Evolutionary conservation across 2,329 filamentous ascomycete species (phyloP), one percentile per base, ranked within the genome.

Genomic region (Ophiostoma montium): DNA sequence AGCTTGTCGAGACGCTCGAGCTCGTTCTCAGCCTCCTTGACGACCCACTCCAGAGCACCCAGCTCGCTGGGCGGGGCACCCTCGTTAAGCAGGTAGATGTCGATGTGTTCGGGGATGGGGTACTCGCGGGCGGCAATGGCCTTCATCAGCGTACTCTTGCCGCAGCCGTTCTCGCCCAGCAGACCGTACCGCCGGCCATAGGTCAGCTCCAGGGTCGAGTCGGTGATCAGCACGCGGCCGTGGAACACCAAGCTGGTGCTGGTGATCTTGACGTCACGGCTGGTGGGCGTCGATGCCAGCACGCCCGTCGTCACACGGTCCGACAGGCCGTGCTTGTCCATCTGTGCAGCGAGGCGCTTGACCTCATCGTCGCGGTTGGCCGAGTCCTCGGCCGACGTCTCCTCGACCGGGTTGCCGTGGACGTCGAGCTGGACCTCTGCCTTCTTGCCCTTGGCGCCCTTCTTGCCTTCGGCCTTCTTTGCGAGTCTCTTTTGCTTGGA

Each of bases 261-360:
- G 57, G 83, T 94, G 66, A 98, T 92, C 76, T 98, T 98, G 67
- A 95, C 87, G 68, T 98, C 92, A 69, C 86, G 84, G 71, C 85
- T 94, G 58, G 85, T 75, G 55, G 77, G 68, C 55, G 90, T 79
- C 41, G 92, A 98, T 35, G 89, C 76, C 54, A 98, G 74, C 50
- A 98, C 92, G 78, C 92, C 92, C 53, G 92, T 98, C 53, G 94
- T 98, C 66, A 98, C 92, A 67, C 92, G 85, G 69, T 98, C 92
- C 13, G 92, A 96, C 57, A 98, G 76, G 62, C 92, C 92, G 65
- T 94, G 80, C 71, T 94, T 86, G 71, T 98, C 92, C 76, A 95
- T 84, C 72, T 98, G 94, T 49, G 89, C 75, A 41, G 85, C 82
- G 57, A 98, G 76, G 65, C 88, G 88, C 72, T 88, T 84, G 56